These are phyloP conservation scores for Taiwanofungus camphoratus DNA, from an alignment of 1,284 basidiomycete genomes.

Conservation along the genomic window DNA sequence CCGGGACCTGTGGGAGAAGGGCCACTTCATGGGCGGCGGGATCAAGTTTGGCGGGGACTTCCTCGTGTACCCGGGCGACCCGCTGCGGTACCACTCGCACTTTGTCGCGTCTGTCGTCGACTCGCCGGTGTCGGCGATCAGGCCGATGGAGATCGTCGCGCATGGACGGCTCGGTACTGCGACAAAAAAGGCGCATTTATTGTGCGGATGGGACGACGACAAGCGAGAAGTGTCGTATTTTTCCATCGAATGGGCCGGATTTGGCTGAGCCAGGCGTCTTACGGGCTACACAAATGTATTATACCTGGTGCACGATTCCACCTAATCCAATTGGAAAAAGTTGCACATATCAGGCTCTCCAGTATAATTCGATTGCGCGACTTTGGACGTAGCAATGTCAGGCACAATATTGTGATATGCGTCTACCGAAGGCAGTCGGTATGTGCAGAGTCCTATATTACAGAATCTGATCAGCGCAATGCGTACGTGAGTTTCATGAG, in stretches of 20 bases:
- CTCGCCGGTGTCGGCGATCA: slow-evolving; percentile 53
- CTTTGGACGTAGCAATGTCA: neutral
- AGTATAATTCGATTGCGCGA: neutral
- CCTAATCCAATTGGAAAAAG: neutral
- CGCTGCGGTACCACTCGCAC: slow-evolving; percentile 94
- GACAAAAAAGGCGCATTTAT: slow-evolving; percentile 93
- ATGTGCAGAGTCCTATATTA: too few relatives aligned
- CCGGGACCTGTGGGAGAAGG: slow-evolving; percentile 72
- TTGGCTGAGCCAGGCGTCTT: slow-evolving; percentile 48
- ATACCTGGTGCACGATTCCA: too few relatives aligned
- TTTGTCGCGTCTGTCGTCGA: slow-evolving; percentile 84
- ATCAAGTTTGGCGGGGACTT: slow-evolving; percentile 96
- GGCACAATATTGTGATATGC: too few relatives aligned
- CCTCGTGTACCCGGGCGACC: slow-evolving; percentile 95
- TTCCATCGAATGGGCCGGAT: slow-evolving; percentile 90
- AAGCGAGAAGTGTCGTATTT: slow-evolving; percentile 67
- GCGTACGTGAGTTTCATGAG: too few relatives aligned
- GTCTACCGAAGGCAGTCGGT: too few relatives aligned
- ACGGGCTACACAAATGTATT: too few relatives aligned
- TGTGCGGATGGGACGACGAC: slow-evolving; percentile 83
- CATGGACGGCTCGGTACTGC: slow-evolving; percentile 95
- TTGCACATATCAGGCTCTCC: neutral
- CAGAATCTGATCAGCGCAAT: too few relatives aligned
- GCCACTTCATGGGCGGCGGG: slow-evolving; percentile 82
- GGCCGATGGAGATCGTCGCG: slow-evolving; percentile 90